A percentile compares a stretch with the other conserved stretches of the same genome.
These are phyloP conservation scores for Coemansia sp. DNA, from an alignment of 192 early-diverging fungal species.

Conservation along the genomic window DNA sequence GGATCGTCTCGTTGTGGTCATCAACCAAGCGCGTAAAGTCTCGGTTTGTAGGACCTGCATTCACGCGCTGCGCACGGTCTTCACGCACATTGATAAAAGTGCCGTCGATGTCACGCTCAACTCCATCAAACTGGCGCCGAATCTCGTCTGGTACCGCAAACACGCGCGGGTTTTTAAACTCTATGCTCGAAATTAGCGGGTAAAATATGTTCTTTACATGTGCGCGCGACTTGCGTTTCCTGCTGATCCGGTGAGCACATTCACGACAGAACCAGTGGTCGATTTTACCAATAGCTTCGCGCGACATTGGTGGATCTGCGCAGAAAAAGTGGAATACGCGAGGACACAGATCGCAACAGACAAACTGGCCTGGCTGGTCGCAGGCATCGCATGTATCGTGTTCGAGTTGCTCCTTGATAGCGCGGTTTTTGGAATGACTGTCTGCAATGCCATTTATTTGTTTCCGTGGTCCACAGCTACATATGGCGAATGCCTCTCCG, in stretches of 20 bases:
- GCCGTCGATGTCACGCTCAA: constrained; percentile 43
- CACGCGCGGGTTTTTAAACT: constrained; percentile 39
- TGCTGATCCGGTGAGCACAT: constrained; percentile 26
- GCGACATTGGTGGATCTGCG: constrained; percentile 46
- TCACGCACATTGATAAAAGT: constrained; percentile 41
- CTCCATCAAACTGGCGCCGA: constrained; percentile 48
- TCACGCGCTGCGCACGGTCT: constrained; percentile 30
- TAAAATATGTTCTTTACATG: constrained; percentile 49
- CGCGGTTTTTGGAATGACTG: neutral
- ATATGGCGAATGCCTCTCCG: neutral
- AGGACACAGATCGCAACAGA: constrained; percentile 53
- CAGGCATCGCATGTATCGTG: constrained; percentile 53
- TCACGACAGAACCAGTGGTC: constrained; percentile 52
- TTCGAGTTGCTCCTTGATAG: constrained; percentile 6
- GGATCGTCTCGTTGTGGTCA: constrained; percentile 40
- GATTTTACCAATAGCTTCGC: constrained; percentile 29
- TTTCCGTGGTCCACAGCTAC: constrained; percentile 10
- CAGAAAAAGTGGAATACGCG: constrained; percentile 53
- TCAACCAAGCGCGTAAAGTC: constrained; percentile 45
- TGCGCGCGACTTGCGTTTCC: constrained; percentile 45
- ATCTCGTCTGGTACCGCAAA: constrained; percentile 54
- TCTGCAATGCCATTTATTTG: constrained; percentile 9
- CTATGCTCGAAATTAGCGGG: constrained; percentile 37
- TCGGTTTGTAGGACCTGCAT: constrained; percentile 25
- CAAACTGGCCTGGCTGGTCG: constrained; percentile 46